Percentiles rank a stretch among this genome's conserved stretches.
phyloP scores from a whole-genome alignment of 2,329 filamentous ascomycete species.

The Aspergillus ochraceus region DNA sequence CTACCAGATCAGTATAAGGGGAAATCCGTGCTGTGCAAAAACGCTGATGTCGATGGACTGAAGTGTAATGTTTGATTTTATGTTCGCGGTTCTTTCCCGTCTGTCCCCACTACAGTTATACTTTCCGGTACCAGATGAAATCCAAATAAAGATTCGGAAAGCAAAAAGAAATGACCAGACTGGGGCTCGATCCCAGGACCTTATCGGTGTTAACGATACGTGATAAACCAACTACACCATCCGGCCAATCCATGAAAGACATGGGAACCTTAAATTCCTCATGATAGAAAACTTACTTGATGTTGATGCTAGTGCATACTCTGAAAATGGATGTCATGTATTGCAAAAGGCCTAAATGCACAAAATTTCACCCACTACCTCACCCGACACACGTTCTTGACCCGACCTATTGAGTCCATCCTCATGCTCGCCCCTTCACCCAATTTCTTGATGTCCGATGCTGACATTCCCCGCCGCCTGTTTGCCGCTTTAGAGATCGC shows the following conservation, averaged over 20 bases:
- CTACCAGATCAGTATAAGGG: background rate
- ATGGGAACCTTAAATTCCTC: too few relatives aligned
- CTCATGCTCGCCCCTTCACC: background rate
- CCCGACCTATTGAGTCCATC: background rate
- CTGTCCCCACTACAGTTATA: too few relatives aligned
- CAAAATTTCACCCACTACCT: background rate
- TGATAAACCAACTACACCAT: conserved; percentile 22
- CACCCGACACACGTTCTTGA: background rate
- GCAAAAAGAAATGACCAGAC: conserved; percentile 17
- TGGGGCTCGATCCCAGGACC: conserved; percentile 31
- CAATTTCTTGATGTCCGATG: background rate
- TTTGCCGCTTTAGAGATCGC: conserved; percentile 7
- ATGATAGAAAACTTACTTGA: too few relatives aligned
- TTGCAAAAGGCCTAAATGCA: too few relatives aligned
- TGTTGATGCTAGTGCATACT: too few relatives aligned
- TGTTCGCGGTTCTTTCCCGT: too few relatives aligned
- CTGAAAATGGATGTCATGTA: too few relatives aligned
- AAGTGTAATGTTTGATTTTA: background rate
- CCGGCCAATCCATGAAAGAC: too few relatives aligned
- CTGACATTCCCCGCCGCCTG: background rate
- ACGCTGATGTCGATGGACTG: conserved; percentile 2
- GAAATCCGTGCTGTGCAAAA: background rate
- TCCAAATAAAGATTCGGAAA: background rate
- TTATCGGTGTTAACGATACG: conserved; percentile 37
- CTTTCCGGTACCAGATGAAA: too few relatives aligned